These are phyloP conservation scores for Tetrahymena malaccensis DNA, from an alignment of 73 alveolate species.

Conservation along the genomic window DNA sequence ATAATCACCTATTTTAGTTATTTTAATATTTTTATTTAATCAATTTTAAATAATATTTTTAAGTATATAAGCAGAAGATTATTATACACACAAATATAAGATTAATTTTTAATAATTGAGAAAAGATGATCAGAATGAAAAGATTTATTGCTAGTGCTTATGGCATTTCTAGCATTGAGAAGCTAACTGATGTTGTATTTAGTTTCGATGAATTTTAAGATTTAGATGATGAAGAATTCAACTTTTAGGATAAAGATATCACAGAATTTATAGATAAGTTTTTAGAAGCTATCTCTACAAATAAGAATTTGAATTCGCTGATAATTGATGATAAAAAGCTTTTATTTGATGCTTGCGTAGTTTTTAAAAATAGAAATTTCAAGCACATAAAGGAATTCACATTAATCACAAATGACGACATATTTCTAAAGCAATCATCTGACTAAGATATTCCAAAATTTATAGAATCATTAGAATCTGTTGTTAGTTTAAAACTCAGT, in stretches of 20 bases:
- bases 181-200: not conserved
- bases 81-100: no score
- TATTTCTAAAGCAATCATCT: not conserved
- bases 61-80: no score
- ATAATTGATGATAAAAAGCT: not conserved
- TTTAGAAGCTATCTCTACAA: not conserved
- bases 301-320: not conserved
- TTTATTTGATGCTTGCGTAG: not conserved
- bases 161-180: not conserved
- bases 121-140: not conserved
- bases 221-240: not conserved
- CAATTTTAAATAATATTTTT: no score
- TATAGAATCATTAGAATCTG: not conserved
- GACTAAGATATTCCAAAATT: not conserved
- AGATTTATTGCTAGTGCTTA: not conserved
- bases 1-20: no score
- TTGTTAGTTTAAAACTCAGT: not conserved
- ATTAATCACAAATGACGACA: not conserved
- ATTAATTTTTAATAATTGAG: no score
- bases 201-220: not conserved
- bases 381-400: not conserved
- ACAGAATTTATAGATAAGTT: not conserved
- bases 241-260: not conserved
- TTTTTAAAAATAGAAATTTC: not conserved
- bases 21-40: no score